Evolutionary conservation across 305 asterid genomes (phyloP), one percentile per base, ranked within the genome.

Genomic region (Solanum aculeatissimum): DNA sequence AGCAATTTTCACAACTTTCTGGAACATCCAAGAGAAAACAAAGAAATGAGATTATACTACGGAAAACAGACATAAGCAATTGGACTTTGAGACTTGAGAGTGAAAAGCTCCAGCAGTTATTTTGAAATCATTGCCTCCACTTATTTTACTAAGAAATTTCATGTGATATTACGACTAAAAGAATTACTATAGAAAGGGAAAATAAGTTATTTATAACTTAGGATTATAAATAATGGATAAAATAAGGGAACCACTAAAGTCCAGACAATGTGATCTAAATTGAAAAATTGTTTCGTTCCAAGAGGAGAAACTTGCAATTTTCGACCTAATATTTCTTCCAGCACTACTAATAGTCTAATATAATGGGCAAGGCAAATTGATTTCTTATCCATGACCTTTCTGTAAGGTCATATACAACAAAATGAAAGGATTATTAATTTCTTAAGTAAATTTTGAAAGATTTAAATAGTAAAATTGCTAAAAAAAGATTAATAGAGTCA

Each of bases 1-100:
- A 58, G 87, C 68, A 57, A 81, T 88, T 83, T 83, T 89, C 87
- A 83, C 84, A 77, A 88, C 79, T 53, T 89, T 91, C 97, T 92
- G 92, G 62, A 85, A 81, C 77, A 83, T 85, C 80, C 80, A 82
- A 84, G 63, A 54, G 27, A 62, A 35, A 40, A 82, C 69, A 60
- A 72, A 47, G 49, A 53, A 25, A 77, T 29, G 47, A 77, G 62
- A 49, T 77, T 77, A 77, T 77, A 43, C 65, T 25, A 29, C 25
- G 21, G 47, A 77, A 49, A 77, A 77, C 27, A 51, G 62, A 77
- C 47, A 51, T 29, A 65, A 77, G 47, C 62, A 51, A 51, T 29
- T 49, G 82, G 18, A 29, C 45, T 51, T 29, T 51, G 47, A 77
- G 65, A 51, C 29, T 29, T 51, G 47, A 77, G 65, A 51, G 82